Base-by-base conservation (phyloP, 2,329 filamentous ascomycete genomes). In the Xylaria sp. region DNA sequence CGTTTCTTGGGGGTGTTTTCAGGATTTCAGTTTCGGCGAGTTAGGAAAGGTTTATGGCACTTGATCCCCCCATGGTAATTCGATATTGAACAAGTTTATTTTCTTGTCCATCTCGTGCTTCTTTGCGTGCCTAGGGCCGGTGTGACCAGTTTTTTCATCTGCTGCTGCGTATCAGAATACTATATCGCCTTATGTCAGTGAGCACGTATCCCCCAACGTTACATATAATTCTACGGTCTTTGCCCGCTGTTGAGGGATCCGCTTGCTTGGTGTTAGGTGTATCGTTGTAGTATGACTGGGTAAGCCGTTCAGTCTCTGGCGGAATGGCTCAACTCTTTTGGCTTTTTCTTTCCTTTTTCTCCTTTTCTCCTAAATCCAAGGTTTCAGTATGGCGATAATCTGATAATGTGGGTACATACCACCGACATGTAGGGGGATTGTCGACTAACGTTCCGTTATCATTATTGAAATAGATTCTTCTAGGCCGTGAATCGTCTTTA, bases 21-120 rank as follows among this genome's bases (percentile, higher is more conserved):
- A 61, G 69, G 66, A 62, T 58, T 52, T 62, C 39, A 58, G 61
- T 65, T 65, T 54, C 44, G 63, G 66, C 66, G 65, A 71, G 54
- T 66, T 64, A 61, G 69, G 66, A 69, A 69, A 66, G 58, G 59
- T 50, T 51, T 58, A 15, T 64, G 32, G 20, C 54, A 63, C 56
- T 55, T 66, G n/a, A 54, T 63, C 34, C n/a, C 67, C 60, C 18
- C 44, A 23, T 62, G 66, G 46, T 67, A 64, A 65, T 67, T 64
- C 58, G 41, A 65, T 63, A 63, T 34, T 23, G 28, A 69, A 60
- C 25, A 46, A 23, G 20, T 56, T 34, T 46, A 51, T 46, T 56
- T 39, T 46, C 34, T 41, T 4, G 44, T 23, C 54, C 48, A 15
- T 51, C 13, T 58, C 39, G n/a, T 50, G 18, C 39, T 39, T 4